A percentile compares a stretch with the other conserved stretches of the same genome.
Evolutionary conservation across 2,329 filamentous ascomycete genomes (phyloP).

Genomic region (Penicillium olsonii): DNA sequence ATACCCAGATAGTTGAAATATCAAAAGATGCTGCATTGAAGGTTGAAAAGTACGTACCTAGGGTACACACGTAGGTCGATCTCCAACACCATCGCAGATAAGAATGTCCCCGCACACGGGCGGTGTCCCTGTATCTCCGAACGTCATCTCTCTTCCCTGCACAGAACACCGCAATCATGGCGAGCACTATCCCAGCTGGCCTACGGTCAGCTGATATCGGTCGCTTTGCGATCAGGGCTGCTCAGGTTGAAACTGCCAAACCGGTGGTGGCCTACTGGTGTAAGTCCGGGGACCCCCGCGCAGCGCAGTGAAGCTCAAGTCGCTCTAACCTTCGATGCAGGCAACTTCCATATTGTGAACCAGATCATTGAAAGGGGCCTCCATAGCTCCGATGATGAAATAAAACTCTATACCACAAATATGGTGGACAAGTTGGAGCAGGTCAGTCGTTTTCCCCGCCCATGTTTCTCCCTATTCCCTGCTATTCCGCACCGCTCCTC

Average conservation of each 20-base stretch:
- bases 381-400: conserved; percentile 76
- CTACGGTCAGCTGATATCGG: conserved; percentile 80
- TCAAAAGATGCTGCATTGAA: not conserved
- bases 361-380: conserved; percentile 81
- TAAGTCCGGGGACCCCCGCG: conserved; percentile 50
- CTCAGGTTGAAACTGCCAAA: conserved; percentile 80
- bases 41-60: not conserved
- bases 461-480: not conserved
- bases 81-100: conserved; percentile 1
- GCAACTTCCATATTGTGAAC: conserved; percentile 89
- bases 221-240: conserved; percentile 79
- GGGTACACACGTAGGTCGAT: no score
- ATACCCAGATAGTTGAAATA: conserved; percentile 5
- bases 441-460: conserved; percentile 45
- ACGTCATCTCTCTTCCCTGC: conserved; percentile 23
- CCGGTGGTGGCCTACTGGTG: conserved; percentile 95
- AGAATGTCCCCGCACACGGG: conserved; percentile 23
- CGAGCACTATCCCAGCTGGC: conserved; percentile 67
- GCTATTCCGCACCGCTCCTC: not conserved
- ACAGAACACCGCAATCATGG: conserved; percentile 57
- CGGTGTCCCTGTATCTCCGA: conserved; percentile 21
- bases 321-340: conserved; percentile 47
- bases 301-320: conserved; percentile 7
- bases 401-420: conserved; percentile 74
- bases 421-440: conserved; percentile 91